These are phyloP conservation scores for Cladosporium sp. DNA, from an alignment of 2,329 filamentous ascomycete species.

Conservation along the genomic window DNA sequence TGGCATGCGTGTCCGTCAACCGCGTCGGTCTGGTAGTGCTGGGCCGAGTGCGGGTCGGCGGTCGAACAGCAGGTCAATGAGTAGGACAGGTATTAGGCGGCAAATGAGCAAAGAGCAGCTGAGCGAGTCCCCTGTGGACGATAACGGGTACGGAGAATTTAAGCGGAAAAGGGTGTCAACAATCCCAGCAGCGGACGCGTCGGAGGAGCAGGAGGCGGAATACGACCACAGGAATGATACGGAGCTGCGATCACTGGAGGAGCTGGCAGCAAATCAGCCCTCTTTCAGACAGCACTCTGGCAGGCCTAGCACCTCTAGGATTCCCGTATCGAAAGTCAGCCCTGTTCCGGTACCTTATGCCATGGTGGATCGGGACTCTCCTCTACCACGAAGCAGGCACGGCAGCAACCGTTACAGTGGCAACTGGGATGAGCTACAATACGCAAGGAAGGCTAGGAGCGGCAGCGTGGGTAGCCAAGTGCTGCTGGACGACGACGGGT, in stretches of 20 bases:
- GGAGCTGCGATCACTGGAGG: constrained; percentile 71
- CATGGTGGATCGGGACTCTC: constrained; percentile 67
- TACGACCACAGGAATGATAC: constrained; percentile 48
- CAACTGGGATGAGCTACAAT: constrained; percentile 41
- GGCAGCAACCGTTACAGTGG: constrained; percentile 52
- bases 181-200: constrained; percentile 32
- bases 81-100: constrained; percentile 22
- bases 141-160: constrained; percentile 14
- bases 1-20: constrained; percentile 56
- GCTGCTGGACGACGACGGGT: constrained; percentile 45
- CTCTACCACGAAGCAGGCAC: constrained; percentile 54
- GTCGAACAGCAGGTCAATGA: constrained; percentile 24
- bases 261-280: constrained; percentile 55
- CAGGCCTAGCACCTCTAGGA: constrained; percentile 61
- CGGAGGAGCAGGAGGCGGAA: constrained; percentile 34
- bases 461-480: constrained; percentile 54
- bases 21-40: constrained; percentile 43
- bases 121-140: constrained; percentile 17
- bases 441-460: constrained; percentile 56
- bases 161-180: constrained; percentile 22
- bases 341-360: constrained; percentile 67
- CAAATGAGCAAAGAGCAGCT: constrained; percentile 20
- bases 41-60: constrained; percentile 37
- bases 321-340: constrained; percentile 77
- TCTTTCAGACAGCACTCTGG: constrained; percentile 41